Percentiles rank a stretch among this genome's conserved stretches.
Conservation (phyloP, 441 rosid species). For the Pelargonium australe region DNA sequence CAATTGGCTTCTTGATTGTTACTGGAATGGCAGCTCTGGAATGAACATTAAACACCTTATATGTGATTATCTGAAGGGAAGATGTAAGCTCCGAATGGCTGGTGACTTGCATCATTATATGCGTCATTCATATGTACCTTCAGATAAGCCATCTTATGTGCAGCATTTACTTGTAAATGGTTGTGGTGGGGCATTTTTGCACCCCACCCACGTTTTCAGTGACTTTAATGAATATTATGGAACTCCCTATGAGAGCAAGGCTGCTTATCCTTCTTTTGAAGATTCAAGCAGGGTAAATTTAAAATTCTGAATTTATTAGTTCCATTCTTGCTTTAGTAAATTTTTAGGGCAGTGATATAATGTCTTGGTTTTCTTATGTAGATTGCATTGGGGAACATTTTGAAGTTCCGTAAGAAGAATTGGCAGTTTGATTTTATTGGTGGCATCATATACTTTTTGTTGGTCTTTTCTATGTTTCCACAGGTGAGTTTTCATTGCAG, state of each 20-base stretch:
- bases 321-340: constrained; percentile 3
- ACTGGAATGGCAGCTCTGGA: constrained; percentile 74
- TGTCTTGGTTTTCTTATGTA: constrained; percentile 30
- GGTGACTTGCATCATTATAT: constrained; percentile 98
- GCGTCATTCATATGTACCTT: constrained; percentile 82
- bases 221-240: constrained; percentile 61
- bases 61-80: constrained; percentile 72
- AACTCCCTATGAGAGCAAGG: constrained; percentile 66
- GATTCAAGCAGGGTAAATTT: constrained; percentile 88
- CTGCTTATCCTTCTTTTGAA: constrained; percentile 91
- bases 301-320: constrained; percentile 14
- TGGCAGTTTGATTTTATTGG: constrained; percentile 99
- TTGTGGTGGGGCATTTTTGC: constrained; percentile 98
- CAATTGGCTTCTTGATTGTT: constrained; percentile 97
- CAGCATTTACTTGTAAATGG: constrained; percentile 96
- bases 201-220: constrained; percentile 93
- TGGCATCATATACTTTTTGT: constrained; percentile 84
- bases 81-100: constrained; percentile 93
- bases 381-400: constrained; percentile 98
- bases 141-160: constrained; percentile 68
- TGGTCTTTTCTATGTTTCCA: constrained; percentile 90
- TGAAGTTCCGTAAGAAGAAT: constrained; percentile 97
- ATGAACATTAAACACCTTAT: constrained; percentile 79
- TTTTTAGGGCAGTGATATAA: constrained; percentile 11
- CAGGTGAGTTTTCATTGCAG: constrained; percentile 47